These are phyloP conservation scores for Gossypium longicalyx DNA, from an alignment of 345 rosid genomes.

Conservation along the genomic window DNA sequence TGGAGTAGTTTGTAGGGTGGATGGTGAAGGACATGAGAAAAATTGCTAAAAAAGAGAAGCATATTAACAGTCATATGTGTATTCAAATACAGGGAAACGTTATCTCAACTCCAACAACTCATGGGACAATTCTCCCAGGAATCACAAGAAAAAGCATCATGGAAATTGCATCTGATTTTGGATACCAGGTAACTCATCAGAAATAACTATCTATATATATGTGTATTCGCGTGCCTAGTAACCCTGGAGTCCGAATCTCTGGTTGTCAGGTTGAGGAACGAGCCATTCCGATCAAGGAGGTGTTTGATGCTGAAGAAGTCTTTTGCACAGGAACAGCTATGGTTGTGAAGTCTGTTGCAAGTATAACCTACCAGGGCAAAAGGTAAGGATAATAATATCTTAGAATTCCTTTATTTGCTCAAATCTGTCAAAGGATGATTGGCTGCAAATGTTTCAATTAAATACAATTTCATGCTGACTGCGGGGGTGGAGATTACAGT, in stretches of 20 bases:
- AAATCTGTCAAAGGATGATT: neutral
- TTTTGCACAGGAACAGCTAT: constrained; percentile 53
- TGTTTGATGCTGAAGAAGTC: constrained; percentile 41
- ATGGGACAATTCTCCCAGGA: constrained; percentile 49
- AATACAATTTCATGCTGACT: neutral
- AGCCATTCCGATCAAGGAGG: constrained; percentile 27
- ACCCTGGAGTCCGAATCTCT: too few species aligned
- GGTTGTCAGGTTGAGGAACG: constrained; percentile 36
- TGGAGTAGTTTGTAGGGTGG: neutral
- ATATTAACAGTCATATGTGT: neutral
- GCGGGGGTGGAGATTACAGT: neutral
- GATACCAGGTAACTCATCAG: constrained; percentile 7
- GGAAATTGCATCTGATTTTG: constrained; percentile 21
- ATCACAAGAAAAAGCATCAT: constrained; percentile 46
- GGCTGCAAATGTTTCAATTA: neutral
- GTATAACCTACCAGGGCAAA: constrained; percentile 29
- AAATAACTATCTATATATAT: neutral
- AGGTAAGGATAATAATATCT: constrained; percentile 19
- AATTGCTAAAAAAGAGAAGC: neutral
- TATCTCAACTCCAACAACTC: constrained; percentile 40
- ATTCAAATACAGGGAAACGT: constrained; percentile 29
- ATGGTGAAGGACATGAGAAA: neutral
- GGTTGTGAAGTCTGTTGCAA: constrained; percentile 31
- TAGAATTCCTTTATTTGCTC: neutral
- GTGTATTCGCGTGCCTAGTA: constrained; percentile 5